Percentiles rank a stretch among this genome's conserved stretches.
phyloP scores from a whole-genome alignment of 441 rosid genomes.

The Erodium moschatum region DNA sequence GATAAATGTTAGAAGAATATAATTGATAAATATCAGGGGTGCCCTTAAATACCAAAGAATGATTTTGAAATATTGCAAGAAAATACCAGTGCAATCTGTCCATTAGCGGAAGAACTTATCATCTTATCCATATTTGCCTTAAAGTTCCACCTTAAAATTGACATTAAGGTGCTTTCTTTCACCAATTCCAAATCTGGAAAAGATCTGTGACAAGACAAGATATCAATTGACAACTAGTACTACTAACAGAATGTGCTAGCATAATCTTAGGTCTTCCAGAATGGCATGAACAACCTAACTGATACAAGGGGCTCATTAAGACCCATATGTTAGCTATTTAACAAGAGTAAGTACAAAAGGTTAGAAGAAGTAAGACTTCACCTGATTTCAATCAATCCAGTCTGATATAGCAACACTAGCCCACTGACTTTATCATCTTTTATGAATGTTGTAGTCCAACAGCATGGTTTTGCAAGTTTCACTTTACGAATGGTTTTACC shows the following conservation, averaged over 20 bases:
- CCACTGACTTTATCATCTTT: conserved; percentile 42
- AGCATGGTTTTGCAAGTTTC: conserved; percentile 48
- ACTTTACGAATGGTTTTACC: conserved; percentile 41
- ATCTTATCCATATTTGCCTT: conserved; percentile 49
- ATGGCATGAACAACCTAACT: conserved; percentile 1
- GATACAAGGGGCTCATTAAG: background rate
- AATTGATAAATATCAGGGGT: conserved; percentile 11
- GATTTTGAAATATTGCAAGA: conserved; percentile 7
- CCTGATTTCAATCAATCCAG: conserved; percentile 61
- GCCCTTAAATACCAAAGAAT: background rate
- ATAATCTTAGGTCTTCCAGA: conserved; percentile 1
- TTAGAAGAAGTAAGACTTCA: conserved; percentile 17
- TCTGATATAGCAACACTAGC: conserved; percentile 41
- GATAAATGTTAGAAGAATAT: conserved; percentile 14
- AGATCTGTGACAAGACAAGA: conserved; percentile 36
- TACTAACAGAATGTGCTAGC: conserved; percentile 6
- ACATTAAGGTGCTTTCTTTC: conserved; percentile 44
- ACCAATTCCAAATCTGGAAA: conserved; percentile 51
- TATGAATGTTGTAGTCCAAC: conserved; percentile 48
- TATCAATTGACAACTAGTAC: conserved; percentile 14
- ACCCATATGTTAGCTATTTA: conserved; percentile 4
- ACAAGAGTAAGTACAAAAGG: background rate
- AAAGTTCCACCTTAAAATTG: conserved; percentile 55
- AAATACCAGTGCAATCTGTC: conserved; percentile 40
- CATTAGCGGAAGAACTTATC: conserved; percentile 37